Evolutionary conservation across 805 yeast genomes (phyloP).

Genomic region (Candida khao-thaluensis): DNA sequence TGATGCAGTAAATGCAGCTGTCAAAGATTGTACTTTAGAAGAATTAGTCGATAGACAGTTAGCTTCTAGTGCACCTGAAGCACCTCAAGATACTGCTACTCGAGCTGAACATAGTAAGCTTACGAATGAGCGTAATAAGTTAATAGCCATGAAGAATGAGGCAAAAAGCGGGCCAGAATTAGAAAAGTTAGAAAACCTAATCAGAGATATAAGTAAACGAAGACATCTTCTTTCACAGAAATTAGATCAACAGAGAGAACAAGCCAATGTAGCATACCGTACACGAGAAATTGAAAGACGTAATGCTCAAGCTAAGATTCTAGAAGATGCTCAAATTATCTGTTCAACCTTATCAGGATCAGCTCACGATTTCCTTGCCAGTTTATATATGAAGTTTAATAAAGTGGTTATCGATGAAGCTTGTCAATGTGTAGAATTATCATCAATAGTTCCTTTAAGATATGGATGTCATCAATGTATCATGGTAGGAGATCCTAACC

Average conservation of each 20-base stretch:
- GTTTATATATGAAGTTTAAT: slow-evolving; percentile 74
- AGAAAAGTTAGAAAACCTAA: slow-evolving; percentile 46
- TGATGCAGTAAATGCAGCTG: slow-evolving; percentile 82
- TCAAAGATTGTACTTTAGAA: slow-evolving; percentile 79
- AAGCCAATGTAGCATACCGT: slow-evolving; percentile 63
- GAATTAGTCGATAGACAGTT: slow-evolving; percentile 72
- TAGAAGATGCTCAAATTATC: slow-evolving; percentile 76
- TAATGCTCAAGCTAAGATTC: slow-evolving; percentile 67
- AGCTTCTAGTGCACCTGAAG: slow-evolving; percentile 30
- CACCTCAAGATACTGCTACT: slow-evolving; percentile 29
- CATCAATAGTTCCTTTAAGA: slow-evolving; percentile 86
- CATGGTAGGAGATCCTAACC: slow-evolving; percentile 99
- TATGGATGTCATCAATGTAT: slow-evolving; percentile 89
- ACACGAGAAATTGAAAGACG: slow-evolving; percentile 77
- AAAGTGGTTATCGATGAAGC: slow-evolving; percentile 96
- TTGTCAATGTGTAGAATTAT: slow-evolving; percentile 92
- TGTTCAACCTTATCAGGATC: slow-evolving; percentile 93
- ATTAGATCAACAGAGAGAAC: slow-evolving; percentile 78
- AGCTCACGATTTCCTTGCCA: slow-evolving; percentile 82
- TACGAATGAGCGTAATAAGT: slow-evolving; percentile 54
- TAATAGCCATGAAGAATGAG: slow-evolving; percentile 25
- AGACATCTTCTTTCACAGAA: slow-evolving; percentile 70
- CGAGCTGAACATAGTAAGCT: slow-evolving; percentile 52
- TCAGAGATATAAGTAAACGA: slow-evolving; percentile 56
- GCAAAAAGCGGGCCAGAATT: slow-evolving; percentile 40